Evolutionary conservation across 2,329 filamentous ascomycete genomes (phyloP).

Genomic region (Leptographium procerum): DNA sequence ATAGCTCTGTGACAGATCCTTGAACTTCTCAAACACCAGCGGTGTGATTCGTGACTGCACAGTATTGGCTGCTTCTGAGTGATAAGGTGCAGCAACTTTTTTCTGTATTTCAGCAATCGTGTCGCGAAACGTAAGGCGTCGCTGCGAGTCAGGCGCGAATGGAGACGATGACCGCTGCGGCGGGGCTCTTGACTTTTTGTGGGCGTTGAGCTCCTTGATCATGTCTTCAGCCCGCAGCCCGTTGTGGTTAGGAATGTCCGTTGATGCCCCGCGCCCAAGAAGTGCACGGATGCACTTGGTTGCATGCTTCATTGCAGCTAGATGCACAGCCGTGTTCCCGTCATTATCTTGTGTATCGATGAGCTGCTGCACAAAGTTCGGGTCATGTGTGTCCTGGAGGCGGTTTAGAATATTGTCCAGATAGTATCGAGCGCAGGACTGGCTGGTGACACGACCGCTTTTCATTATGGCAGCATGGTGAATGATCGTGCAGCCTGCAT

Average conservation of each 20-base stretch:
- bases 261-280: constrained; percentile 67
- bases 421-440: constrained; percentile 85
- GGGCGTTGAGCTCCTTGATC: constrained; percentile 63
- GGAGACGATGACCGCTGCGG: constrained; percentile 67
- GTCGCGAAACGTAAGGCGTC: constrained; percentile 41
- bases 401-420: constrained; percentile 83
- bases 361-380: constrained; percentile 63
- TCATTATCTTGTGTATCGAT: constrained; percentile 75
- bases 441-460: constrained; percentile 67
- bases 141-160: constrained; percentile 52
- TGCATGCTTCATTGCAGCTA: constrained; percentile 70
- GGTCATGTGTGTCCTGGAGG: constrained; percentile 65
- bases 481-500: constrained; percentile 75
- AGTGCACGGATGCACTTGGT: constrained; percentile 79
- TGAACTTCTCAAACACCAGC: constrained; percentile 60
- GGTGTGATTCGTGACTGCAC: constrained; percentile 59
- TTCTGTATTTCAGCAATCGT: constrained; percentile 31
- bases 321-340: constrained; percentile 74
- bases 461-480: constrained; percentile 90
- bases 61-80: constrained; percentile 55
- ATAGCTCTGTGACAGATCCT: constrained; percentile 57
- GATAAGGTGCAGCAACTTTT: constrained; percentile 32
- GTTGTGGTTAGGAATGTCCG: constrained; percentile 70
- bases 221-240: constrained; percentile 78
- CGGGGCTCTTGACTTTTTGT: constrained; percentile 51